These are phyloP conservation scores for Crithidia mellificae DNA, from an alignment of 208 protist species.

Conservation along the genomic window DNA sequence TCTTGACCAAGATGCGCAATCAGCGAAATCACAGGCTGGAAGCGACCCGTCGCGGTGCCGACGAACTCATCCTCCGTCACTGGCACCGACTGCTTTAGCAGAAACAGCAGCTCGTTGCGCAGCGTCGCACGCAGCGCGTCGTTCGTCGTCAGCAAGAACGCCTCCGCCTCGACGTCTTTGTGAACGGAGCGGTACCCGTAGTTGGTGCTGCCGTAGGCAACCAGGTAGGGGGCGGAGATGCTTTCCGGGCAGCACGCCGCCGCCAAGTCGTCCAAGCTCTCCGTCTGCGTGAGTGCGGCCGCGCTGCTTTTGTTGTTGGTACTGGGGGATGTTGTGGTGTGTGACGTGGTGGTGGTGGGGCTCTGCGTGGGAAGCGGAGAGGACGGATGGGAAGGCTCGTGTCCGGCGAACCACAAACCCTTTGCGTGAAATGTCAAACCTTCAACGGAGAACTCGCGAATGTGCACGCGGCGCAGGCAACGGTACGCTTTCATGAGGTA, in stretches of 20 bases:
- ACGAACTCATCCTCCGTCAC: constrained; percentile 66
- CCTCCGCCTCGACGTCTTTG: constrained; percentile 83
- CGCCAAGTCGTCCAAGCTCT: not conserved
- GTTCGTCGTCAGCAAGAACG: constrained; percentile 67
- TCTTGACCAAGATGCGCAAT: constrained; percentile 74
- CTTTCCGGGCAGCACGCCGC: constrained; percentile 5
- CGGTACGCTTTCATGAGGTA: constrained; percentile 59
- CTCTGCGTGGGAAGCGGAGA: not conserved
- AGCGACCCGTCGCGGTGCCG: constrained; percentile 51
- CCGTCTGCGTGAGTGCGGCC: not conserved
- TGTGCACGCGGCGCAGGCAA: constrained; percentile 54
- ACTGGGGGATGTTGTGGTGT: no score
- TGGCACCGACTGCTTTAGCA: constrained; percentile 51
- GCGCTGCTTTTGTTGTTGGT: not conserved
- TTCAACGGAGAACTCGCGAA: constrained; percentile 66
- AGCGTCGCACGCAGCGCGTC: constrained; percentile 48
- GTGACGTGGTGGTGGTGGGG: not conserved
- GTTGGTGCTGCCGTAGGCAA: constrained; percentile 88
- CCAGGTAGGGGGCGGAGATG: constrained; percentile 61
- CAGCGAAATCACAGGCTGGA: constrained; percentile 78
- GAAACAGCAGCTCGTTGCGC: constrained; percentile 58
- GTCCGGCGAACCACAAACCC: constrained; percentile 67
- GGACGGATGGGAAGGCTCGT: not conserved
- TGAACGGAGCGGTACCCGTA: constrained; percentile 85
- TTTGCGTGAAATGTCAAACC: constrained; percentile 88